Percentiles rank a stretch among this genome's conserved stretches.
Conservation (phyloP, 108 stramenopile genomes). For the Nitzschia sp. region DNA sequence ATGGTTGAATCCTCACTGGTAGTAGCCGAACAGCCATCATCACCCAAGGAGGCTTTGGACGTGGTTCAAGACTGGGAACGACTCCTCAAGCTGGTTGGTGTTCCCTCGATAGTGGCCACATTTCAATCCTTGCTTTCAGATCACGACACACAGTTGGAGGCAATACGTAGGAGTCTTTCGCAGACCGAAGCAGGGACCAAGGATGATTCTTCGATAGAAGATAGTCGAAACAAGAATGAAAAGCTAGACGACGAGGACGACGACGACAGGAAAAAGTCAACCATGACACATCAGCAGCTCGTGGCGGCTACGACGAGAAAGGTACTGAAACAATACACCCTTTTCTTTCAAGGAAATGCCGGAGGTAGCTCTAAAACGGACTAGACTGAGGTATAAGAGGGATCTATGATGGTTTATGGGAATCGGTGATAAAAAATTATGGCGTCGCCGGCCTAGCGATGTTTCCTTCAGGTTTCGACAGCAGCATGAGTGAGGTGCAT, state of each 20-base stretch:
- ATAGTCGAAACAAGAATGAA: neutral
- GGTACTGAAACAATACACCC: constrained; percentile 30
- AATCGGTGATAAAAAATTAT: no score
- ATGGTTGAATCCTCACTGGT: constrained; percentile 3
- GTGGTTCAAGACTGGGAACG: constrained; percentile 36
- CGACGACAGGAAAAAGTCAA: constrained; percentile 5
- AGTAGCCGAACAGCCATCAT: neutral
- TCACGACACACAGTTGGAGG: neutral
- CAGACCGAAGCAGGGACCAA: neutral
- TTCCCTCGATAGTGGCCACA: constrained; percentile 5
- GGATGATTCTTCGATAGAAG: neutral
- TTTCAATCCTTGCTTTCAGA: constrained; percentile 13
- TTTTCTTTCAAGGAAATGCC: constrained; percentile 32
- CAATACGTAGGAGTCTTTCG: neutral
- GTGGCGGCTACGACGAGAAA: constrained; percentile 20
- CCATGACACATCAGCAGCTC: constrained; percentile 10
- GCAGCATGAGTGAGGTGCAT: no score
- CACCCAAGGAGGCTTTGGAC: constrained; percentile 1
- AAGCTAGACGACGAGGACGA: constrained; percentile 8
- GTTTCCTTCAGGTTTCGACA: no score
- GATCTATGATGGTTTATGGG: neutral
- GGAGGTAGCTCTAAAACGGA: constrained; percentile 34
- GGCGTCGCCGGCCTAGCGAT: no score
- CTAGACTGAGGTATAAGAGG: neutral
- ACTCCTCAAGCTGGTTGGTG: constrained; percentile 13